phyloP scores from a whole-genome alignment of 2,329 filamentous ascomycete species.

The Stemphylium beticola region DNA sequence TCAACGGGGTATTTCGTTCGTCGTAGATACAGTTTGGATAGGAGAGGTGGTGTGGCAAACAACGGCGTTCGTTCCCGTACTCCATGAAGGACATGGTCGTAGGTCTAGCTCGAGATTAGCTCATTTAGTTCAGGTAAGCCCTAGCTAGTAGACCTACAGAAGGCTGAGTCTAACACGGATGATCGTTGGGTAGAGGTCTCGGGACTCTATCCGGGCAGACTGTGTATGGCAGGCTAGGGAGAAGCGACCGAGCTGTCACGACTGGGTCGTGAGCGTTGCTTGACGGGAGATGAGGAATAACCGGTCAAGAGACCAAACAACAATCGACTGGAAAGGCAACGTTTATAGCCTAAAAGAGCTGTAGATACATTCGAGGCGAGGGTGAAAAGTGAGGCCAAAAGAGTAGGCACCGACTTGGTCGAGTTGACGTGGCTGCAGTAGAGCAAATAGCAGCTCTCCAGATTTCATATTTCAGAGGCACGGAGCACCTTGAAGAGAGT shows the following conservation, averaged over 20 bases:
- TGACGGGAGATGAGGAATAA: background rate
- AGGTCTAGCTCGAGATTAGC: constrained; percentile 1
- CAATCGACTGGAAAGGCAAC: constrained; percentile 9
- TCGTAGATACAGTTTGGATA: constrained; percentile 28
- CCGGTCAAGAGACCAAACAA: constrained; percentile 12
- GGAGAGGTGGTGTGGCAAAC: constrained; percentile 21
- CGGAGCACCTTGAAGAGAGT: background rate
- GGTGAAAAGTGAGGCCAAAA: background rate
- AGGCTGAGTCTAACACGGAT: background rate
- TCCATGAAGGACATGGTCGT: constrained; percentile 19
- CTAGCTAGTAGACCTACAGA: background rate
- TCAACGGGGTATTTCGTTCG: constrained; percentile 31
- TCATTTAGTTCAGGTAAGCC: background rate
- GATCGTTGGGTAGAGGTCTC: background rate
- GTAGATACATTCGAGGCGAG: background rate
- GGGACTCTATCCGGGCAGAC: background rate
- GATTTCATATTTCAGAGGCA: background rate
- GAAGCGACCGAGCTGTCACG: background rate
- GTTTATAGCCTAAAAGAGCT: constrained; percentile 27
- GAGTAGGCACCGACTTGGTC: constrained; percentile 1
- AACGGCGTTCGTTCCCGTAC: constrained; percentile 21
- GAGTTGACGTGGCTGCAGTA: constrained; percentile 13
- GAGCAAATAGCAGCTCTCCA: constrained; percentile 3
- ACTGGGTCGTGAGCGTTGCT: constrained; percentile 5
- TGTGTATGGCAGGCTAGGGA: background rate